phyloP scores from a whole-genome alignment of 2,329 filamentous ascomycete species.

The Alternaria solani region DNA sequence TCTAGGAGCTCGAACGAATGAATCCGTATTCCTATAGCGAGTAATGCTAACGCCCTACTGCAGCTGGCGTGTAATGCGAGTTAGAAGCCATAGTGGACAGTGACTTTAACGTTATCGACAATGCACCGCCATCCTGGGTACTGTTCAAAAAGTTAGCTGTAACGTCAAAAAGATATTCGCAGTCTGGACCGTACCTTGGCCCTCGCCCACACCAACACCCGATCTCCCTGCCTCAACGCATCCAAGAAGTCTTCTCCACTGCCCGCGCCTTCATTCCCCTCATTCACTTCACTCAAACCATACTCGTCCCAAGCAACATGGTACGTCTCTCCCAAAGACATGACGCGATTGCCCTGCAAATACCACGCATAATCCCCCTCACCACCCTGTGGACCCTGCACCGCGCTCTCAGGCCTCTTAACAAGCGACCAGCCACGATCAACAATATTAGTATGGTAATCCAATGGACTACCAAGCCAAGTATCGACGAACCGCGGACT shows the following conservation, averaged over 20 bases:
- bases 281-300: neutral
- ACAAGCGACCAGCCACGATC: conserved; percentile 28
- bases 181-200: conserved; percentile 37
- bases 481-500: conserved; percentile 9
- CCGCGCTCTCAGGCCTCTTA: conserved; percentile 23
- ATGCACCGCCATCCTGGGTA: conserved; percentile 42
- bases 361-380: conserved; percentile 42
- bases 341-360: conserved; percentile 44
- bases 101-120: conserved; percentile 31
- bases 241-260: conserved; percentile 39
- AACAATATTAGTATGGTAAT: conserved; percentile 15
- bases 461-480: conserved; percentile 5
- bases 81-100: conserved; percentile 33
- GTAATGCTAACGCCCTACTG: neutral
- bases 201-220: conserved; percentile 42
- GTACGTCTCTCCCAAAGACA: conserved; percentile 20
- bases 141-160: conserved; percentile 22
- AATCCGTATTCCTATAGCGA: neutral
- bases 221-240: conserved; percentile 37
- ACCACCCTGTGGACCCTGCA: conserved; percentile 33
- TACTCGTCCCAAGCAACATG: conserved; percentile 30
- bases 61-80: neutral
- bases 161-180: too few species aligned
- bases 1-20: neutral
- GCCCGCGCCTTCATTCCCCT: conserved; percentile 37